A percentile compares a stretch with the other conserved stretches of the same genome.
These are phyloP conservation scores for Lactarius deliciosus DNA, from an alignment of 768 basidiomycete genomes.

Conservation along the genomic window DNA sequence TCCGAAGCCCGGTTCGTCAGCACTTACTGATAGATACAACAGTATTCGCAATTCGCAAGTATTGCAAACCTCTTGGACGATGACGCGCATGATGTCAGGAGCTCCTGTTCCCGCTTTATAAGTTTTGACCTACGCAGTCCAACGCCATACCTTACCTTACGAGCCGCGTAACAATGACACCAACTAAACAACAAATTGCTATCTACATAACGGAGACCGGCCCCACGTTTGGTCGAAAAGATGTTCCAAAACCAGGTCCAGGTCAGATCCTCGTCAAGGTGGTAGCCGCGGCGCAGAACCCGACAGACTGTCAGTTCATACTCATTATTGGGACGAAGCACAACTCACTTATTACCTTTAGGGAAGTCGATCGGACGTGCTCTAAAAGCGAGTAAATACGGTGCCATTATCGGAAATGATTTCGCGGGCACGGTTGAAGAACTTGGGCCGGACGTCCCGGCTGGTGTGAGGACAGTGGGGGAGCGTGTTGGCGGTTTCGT, in stretches of 20 bases:
- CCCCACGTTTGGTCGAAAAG: slow-evolving; percentile 1
- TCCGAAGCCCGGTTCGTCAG: not conserved
- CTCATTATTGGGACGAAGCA: not conserved
- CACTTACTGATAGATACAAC: not conserved
- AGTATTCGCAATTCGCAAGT: too few relatives aligned
- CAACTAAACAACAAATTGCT: slow-evolving; percentile 21
- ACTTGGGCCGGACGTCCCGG: slow-evolving; percentile 25
- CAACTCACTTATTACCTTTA: not conserved
- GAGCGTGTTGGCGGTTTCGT: slow-evolving; percentile 26
- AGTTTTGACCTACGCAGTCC: not conserved
- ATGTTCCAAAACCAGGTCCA: slow-evolving; percentile 16
- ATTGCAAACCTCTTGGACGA: too few relatives aligned
- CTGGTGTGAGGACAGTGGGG: slow-evolving; percentile 23
- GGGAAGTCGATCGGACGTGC: slow-evolving; percentile 9
- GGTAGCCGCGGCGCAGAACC: slow-evolving; percentile 18
- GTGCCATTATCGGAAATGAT: slow-evolving; percentile 24
- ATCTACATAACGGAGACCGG: slow-evolving; percentile 9
- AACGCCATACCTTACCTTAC: too few relatives aligned
- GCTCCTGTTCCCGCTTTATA: not conserved
- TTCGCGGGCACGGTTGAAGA: slow-evolving; percentile 26
- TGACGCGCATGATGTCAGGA: not conserved
- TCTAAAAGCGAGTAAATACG: slow-evolving; percentile 6
- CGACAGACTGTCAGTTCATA: slow-evolving; percentile 19
- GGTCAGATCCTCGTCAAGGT: slow-evolving; percentile 24
- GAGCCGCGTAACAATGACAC: slow-evolving; percentile 9